Evolutionary conservation across 768 basidiomycete genomes (phyloP).

Genomic region (Termitomyces sp.): DNA sequence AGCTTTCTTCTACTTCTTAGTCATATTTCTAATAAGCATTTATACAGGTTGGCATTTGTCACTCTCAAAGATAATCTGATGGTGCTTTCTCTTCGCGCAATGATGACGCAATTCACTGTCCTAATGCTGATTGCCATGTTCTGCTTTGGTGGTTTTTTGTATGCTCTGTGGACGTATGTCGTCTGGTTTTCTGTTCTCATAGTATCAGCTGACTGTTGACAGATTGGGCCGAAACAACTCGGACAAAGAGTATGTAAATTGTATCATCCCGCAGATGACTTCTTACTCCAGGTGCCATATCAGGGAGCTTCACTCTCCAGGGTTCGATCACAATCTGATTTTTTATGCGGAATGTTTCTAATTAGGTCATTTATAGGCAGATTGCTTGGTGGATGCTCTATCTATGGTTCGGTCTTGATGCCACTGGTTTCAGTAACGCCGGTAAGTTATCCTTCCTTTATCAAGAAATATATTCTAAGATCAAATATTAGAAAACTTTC

Average conservation of each 20-base stretch:
- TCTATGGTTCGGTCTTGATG: slow-evolving; percentile 93
- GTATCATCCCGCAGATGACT: background rate
- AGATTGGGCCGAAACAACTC: slow-evolving; percentile 64
- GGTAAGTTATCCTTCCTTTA: slow-evolving; percentile 42
- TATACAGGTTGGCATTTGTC: slow-evolving; percentile 81
- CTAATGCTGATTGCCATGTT: slow-evolving; percentile 85
- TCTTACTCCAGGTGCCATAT: background rate
- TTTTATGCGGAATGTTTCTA: background rate
- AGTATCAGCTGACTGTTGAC: slow-evolving; percentile 6
- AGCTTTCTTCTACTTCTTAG: slow-evolving; percentile 8
- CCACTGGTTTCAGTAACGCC: slow-evolving; percentile 80
- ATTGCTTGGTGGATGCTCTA: slow-evolving; percentile 97
- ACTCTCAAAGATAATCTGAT: slow-evolving; percentile 79
- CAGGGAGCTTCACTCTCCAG: background rate
- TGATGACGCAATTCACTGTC: slow-evolving; percentile 87
- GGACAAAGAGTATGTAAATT: slow-evolving; percentile 34
- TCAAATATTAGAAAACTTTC: slow-evolving; percentile 56
- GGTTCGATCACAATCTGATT: background rate
- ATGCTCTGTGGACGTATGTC: slow-evolving; percentile 90
- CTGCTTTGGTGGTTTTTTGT: slow-evolving; percentile 90
- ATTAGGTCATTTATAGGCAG: slow-evolving; percentile 14
- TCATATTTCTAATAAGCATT: slow-evolving; percentile 1
- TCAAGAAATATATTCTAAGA: background rate
- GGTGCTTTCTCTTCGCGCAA: slow-evolving; percentile 82
- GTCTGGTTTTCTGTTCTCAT: background rate